Conservation (phyloP, 2,329 filamentous ascomycete genomes). For the Phaeoacremonium minimum region DNA sequence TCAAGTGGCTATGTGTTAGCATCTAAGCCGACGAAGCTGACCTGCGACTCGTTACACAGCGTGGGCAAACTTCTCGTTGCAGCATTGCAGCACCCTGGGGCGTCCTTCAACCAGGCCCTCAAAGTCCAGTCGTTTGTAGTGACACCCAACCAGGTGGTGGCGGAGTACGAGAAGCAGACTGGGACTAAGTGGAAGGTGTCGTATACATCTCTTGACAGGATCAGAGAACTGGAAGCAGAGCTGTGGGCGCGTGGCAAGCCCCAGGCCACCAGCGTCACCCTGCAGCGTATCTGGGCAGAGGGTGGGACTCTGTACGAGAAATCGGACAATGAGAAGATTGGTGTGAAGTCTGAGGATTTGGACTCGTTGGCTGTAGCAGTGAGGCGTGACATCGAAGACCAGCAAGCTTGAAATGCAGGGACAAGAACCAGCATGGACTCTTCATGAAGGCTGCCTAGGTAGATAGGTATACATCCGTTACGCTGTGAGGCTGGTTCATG, state of each 20-base stretch:
- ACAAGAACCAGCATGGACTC: too few species aligned
- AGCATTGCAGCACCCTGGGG: conserved; percentile 52
- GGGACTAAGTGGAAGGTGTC: conserved; percentile 50
- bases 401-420: too few species aligned
- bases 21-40: too few species aligned
- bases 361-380: conserved; percentile 40
- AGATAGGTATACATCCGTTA: too few species aligned
- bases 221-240: conserved; percentile 54
- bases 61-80: conserved; percentile 64
- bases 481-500: too few species aligned
- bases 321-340: conserved; percentile 61
- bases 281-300: conserved; percentile 68
- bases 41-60: conserved; percentile 25
- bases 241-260: conserved; percentile 51
- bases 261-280: conserved; percentile 50
- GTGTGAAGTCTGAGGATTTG: conserved; percentile 38
- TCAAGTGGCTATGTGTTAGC: too few species aligned
- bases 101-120: conserved; percentile 49
- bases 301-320: conserved; percentile 67
- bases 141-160: conserved; percentile 57
- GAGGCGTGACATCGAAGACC: conserved; percentile 3
- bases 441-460: too few species aligned
- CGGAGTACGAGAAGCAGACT: conserved; percentile 66
- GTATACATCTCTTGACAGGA: conserved; percentile 45
- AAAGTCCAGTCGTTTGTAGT: conserved; percentile 70